Evolutionary conservation across 495 filamentous ascomycete genomes (phyloP), one percentile per base, ranked within the genome.

Genomic region (Penicillium chermesinum): DNA sequence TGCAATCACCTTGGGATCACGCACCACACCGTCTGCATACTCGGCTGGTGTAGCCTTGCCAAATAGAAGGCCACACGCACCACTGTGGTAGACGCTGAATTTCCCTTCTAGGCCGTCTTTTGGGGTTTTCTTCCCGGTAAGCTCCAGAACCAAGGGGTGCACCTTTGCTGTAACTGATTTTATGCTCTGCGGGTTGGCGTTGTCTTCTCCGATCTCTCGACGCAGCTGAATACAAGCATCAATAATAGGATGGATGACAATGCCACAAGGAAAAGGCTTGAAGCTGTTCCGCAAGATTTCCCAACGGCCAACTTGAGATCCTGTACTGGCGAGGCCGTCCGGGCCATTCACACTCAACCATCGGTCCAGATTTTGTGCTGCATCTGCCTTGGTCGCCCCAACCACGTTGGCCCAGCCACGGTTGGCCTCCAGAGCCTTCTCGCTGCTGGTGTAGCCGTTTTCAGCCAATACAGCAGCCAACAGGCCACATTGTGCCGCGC

Each of bases 251-350:
- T 81, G 78, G 21, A 77, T 73, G 10, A 80, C 74, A 57, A 81
- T 80, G 4, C 75, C 78, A 56, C 77, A 79, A 7, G 76, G 75
- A 48, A 72, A 81, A 1, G 74, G 77, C 57, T 81, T 80, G 59
- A 80, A 80, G 3, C 68, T 68, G 50, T 79, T 79, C 44, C 62
- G 61, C 54, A 67, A 58, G 12, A 76, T 72, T 63, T 81, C 75
- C 77, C 76, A 81, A 21, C 50, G 49, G 16, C 45, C 49, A 21
- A 3, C 38, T 15, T n/a, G n/a, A n/a, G n/a, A n/a, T n/a, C n/a
- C n/a, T n/a, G n/a, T n/a, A n/a, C n/a, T n/a, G n/a, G n/a, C n/a
- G n/a, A n/a, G n/a, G n/a, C n/a, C n/a, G n/a, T n/a, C n/a, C n/a
- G n/a, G n/a, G n/a, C n/a, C n/a, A n/a, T n/a, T n/a, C n/a, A n/a